These are phyloP conservation scores for Podaxis sp. DNA, from an alignment of 768 basidiomycete species.

Conservation along the genomic window DNA sequence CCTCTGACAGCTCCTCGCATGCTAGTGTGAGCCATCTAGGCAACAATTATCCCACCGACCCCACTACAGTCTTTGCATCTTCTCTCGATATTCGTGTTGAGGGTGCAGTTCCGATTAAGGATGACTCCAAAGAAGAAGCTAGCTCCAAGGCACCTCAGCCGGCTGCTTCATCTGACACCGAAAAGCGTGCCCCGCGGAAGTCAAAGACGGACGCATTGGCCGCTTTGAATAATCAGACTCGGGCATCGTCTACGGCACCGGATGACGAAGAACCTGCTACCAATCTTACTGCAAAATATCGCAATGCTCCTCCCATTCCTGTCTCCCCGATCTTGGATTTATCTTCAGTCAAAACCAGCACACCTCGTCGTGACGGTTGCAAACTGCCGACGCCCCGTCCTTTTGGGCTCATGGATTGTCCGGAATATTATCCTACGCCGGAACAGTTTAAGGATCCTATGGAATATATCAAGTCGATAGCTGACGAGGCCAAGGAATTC, in stretches of 20 bases:
- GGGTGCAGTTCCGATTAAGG: constrained; percentile 63
- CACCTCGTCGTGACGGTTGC: constrained; percentile 38
- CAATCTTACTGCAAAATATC: constrained; percentile 44
- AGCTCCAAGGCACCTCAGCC: constrained; percentile 31
- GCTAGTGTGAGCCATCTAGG: constrained; percentile 39
- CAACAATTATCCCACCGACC: constrained; percentile 47
- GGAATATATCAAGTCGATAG: constrained; percentile 84
- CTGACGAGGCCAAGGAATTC: constrained; percentile 62
- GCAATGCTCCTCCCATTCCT: constrained; percentile 53
- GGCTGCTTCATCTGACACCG: constrained; percentile 36
- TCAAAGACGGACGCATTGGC: constrained; percentile 86
- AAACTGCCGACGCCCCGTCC: constrained; percentile 51
- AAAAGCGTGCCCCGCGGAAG: constrained; percentile 76
- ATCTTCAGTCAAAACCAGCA: constrained; percentile 64
- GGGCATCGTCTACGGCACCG: constrained; percentile 48
- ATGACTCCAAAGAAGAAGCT: constrained; percentile 35
- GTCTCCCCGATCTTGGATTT: constrained; percentile 63
- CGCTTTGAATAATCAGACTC: constrained; percentile 66
- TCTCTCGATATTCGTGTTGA: constrained; percentile 77
- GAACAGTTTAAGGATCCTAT: constrained; percentile 95
- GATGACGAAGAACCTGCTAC: constrained; percentile 48
- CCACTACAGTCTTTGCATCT: constrained; percentile 51
- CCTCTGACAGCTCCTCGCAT: constrained; percentile 41
- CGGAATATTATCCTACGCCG: constrained; percentile 79
- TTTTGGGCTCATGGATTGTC: constrained; percentile 88